Evolutionary conservation across 768 basidiomycete genomes (phyloP), one percentile per base, ranked within the genome.

Genomic region (Pholiota conissans): DNA sequence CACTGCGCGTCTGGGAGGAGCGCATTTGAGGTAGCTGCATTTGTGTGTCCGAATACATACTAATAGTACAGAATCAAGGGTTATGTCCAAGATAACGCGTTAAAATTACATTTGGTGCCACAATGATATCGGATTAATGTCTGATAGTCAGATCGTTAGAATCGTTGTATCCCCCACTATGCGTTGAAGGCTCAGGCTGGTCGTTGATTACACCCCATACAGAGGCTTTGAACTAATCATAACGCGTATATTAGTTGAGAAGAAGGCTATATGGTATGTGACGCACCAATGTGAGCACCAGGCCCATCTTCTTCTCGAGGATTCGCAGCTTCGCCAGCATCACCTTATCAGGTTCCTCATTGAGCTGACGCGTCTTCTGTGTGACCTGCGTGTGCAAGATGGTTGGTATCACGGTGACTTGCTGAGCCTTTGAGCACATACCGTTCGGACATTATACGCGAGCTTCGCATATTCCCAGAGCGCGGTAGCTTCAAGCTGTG

Each of bases 401-500:
- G 27, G 30, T 26, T 32, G 11, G 8, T 47, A 39, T 32, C 10
- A 40, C n/a, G 11, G 9, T 22, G 28, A 22, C 24, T 27, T 37
- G 29, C 46, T 24, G 16, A 57, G 49, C 24, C 24, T 11, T 11
- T 1, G 32, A 18, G 13, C 18, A 73, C 85, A 60, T 61, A 95
- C 95, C 70, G 81, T 76, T 70, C 88, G 91, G 62, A 95, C 76
- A 69, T 92, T 85, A 49, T 90, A 84, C 0, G 89, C 86, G 16
- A 96, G 79, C 65, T 93, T 93, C 28, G 92, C 91, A 69, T 96
- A 96, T 70, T 97, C 94, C 91, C 92, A 94, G 34, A 97, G 83
- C 0, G 94, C 85, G 34, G 91, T 84, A 5, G 89, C 83, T 70
- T 97, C 91, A 4, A 87, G 72, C 2, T 79, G 65, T 1, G 88